Percentiles rank a stretch among this genome's conserved stretches.
These are phyloP conservation scores for Aspergillus proliferans DNA, from an alignment of 2,329 filamentous ascomycete species.

Conservation along the genomic window DNA sequence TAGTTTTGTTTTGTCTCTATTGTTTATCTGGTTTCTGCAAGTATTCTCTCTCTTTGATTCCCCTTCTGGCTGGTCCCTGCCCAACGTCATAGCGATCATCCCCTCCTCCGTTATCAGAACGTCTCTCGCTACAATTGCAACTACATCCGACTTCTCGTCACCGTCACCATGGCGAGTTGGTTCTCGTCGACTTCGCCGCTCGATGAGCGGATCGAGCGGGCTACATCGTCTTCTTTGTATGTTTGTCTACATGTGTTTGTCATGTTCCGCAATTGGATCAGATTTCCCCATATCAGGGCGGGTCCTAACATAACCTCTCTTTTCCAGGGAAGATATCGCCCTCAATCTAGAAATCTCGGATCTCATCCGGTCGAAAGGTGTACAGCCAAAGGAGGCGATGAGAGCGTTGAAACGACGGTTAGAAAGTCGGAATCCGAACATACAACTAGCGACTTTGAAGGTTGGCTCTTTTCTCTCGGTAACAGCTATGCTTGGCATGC, in stretches of 20 bases:
- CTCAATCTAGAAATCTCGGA: slow-evolving; percentile 98
- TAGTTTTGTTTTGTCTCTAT: not conserved
- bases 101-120: slow-evolving; percentile 5
- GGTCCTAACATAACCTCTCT: slow-evolving; percentile 7
- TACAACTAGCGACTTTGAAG: slow-evolving; percentile 89
- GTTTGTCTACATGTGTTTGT: slow-evolving; percentile 23
- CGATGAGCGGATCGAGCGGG: slow-evolving; percentile 94
- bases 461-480: slow-evolving; percentile 44
- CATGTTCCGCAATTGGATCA: not conserved
- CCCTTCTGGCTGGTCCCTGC: slow-evolving; percentile 3
- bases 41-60: not conserved
- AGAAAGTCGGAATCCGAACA: slow-evolving; percentile 95
- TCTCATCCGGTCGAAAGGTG: slow-evolving; percentile 92
- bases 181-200: slow-evolving; percentile 87
- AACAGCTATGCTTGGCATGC: slow-evolving; percentile 4
- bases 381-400: slow-evolving; percentile 97
- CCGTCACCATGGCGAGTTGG: slow-evolving; percentile 84
- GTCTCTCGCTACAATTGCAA: slow-evolving; percentile 1
- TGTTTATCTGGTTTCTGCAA: not conserved
- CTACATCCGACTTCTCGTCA: slow-evolving; percentile 2
- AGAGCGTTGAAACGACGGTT: slow-evolving; percentile 88
- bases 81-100: slow-evolving; percentile 15
- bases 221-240: slow-evolving; percentile 88
- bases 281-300: not conserved
- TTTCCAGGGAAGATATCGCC: slow-evolving; percentile 79